Evolutionary conservation across 306 rosid species (phyloP).

Genomic region (Geum urbanum): DNA sequence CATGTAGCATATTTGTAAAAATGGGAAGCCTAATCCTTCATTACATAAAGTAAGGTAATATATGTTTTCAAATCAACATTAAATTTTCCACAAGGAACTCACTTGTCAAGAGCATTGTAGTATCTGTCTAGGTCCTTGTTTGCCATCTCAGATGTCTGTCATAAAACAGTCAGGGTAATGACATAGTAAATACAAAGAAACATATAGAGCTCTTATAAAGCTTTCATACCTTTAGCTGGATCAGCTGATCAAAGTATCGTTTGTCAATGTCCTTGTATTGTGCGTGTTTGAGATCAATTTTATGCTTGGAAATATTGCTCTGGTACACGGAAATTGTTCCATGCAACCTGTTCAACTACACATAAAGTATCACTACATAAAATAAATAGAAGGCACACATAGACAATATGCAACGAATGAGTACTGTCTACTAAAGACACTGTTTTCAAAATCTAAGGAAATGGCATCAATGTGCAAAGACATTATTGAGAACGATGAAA

Average conservation of each 20-base stretch:
- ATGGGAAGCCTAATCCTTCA: too few relatives aligned
- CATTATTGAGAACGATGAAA: too few relatives aligned
- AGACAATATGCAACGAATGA: too few relatives aligned
- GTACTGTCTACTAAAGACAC: too few relatives aligned
- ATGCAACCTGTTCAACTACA: slow-evolving; percentile 69
- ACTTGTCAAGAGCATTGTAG: slow-evolving; percentile 95
- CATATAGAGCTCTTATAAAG: background rate
- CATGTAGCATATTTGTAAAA: too few relatives aligned
- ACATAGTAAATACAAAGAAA: slow-evolving; percentile 6
- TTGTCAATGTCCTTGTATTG: slow-evolving; percentile 92
- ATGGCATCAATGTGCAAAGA: too few relatives aligned
- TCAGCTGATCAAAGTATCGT: slow-evolving; percentile 81
- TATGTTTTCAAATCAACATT: background rate
- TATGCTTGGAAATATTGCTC: slow-evolving; percentile 68
- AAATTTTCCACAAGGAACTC: slow-evolving; percentile 28
- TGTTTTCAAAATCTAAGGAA: too few relatives aligned
- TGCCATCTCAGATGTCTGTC: slow-evolving; percentile 96
- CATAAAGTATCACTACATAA: too few relatives aligned
- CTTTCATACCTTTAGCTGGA: slow-evolving; percentile 81
- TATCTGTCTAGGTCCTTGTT: slow-evolving; percentile 99
- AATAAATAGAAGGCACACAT: too few relatives aligned
- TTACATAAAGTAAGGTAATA: too few relatives aligned
- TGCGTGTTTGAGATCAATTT: slow-evolving; percentile 75
- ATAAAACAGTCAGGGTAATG: slow-evolving; percentile 22
- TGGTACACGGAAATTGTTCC: slow-evolving; percentile 80